Conservation (phyloP, 2,329 filamentous ascomycete species). For the Aspergillus transmontanensis region DNA sequence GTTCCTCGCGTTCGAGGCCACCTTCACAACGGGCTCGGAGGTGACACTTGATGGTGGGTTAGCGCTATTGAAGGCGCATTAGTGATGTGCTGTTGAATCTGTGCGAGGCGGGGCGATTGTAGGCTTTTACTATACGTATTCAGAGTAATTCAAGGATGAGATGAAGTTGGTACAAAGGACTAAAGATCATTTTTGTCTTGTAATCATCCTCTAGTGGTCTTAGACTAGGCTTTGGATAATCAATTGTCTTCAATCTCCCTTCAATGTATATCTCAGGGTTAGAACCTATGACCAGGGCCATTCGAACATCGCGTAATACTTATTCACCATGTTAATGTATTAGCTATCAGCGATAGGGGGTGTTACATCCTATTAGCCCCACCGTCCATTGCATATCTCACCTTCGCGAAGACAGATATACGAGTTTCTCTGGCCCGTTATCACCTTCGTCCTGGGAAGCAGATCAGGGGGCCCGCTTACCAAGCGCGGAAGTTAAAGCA, state of each 20-base stretch:
- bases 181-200: background rate
- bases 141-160: background rate
- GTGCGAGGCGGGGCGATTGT: background rate
- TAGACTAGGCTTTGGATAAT: background rate
- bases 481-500: background rate
- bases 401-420: background rate
- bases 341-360: background rate
- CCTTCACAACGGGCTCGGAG: conserved; percentile 13
- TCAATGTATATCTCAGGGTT: no score
- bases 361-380: background rate
- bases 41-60: conserved; percentile 14
- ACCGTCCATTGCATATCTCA: background rate
- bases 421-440: background rate
- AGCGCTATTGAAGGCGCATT: conserved; percentile 3
- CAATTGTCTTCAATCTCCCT: background rate
- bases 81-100: background rate
- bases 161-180: background rate
- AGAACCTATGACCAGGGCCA: background rate
- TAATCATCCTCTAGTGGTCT: background rate
- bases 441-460: background rate
- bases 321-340: background rate
- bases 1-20: conserved; percentile 16
- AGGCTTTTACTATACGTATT: background rate
- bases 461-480: background rate
- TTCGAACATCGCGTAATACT: background rate